phyloP scores from a whole-genome alignment of 2,329 filamentous ascomycete genomes.

The Aspergillus texensis region DNA sequence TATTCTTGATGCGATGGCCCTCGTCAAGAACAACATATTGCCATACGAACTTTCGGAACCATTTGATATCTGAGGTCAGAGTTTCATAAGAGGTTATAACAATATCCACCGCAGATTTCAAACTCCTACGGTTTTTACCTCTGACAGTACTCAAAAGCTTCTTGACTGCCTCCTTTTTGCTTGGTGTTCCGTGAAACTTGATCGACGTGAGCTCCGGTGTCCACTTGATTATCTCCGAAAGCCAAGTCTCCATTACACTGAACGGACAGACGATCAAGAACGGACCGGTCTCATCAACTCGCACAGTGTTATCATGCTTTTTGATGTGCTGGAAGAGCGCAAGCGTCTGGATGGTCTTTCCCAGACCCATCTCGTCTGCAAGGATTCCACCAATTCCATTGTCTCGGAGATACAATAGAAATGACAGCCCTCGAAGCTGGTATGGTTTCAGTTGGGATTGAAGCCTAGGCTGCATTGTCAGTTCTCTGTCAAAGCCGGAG shows the following conservation, averaged over 20 bases:
- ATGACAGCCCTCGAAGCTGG: slow-evolving; percentile 54
- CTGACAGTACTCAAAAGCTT: slow-evolving; percentile 16
- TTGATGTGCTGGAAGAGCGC: slow-evolving; percentile 53
- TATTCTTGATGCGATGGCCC: slow-evolving; percentile 57
- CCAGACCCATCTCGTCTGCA: slow-evolving; percentile 35
- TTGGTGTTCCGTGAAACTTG: slow-evolving; percentile 51
- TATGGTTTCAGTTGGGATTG: slow-evolving; percentile 56
- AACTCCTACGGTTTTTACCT: neutral
- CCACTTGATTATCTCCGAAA: slow-evolving; percentile 52
- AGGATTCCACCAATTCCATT: slow-evolving; percentile 33
- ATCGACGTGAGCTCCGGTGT: slow-evolving; percentile 48
- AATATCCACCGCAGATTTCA: slow-evolving; percentile 22
- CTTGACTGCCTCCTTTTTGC: slow-evolving; percentile 40
- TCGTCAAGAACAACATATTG: slow-evolving; percentile 57
- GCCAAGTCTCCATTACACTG: slow-evolving; percentile 55
- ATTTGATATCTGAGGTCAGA: slow-evolving; percentile 48
- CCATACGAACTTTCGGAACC: slow-evolving; percentile 57
- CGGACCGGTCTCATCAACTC: slow-evolving; percentile 7
- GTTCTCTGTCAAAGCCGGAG: no score
- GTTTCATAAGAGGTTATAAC: slow-evolving; percentile 56
- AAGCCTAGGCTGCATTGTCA: slow-evolving; percentile 28
- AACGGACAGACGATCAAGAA: slow-evolving; percentile 53
- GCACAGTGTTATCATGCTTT: slow-evolving; percentile 32
- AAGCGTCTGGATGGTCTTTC: slow-evolving; percentile 32
- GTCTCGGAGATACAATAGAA: slow-evolving; percentile 44